phyloP scores from a whole-genome alignment of 2,329 filamentous ascomycete genomes.

The Exserohilum turcica region DNA sequence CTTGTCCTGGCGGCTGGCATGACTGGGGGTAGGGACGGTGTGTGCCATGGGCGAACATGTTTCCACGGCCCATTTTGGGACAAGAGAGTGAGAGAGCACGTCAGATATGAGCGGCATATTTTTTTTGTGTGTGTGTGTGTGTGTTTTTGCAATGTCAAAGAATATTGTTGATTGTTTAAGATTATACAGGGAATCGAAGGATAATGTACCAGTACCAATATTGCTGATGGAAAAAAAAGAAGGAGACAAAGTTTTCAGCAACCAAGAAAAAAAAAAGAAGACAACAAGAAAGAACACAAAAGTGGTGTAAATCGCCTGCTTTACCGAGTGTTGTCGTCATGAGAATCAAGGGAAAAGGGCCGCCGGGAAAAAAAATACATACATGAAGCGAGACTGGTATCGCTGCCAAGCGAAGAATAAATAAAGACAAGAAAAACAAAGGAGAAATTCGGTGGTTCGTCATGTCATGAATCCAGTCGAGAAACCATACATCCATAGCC shows the following conservation, averaged over 20 bases:
- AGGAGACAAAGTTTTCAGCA: too few relatives aligned
- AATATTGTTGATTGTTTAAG: background rate
- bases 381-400: constrained; percentile 18
- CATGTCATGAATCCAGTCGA: constrained; percentile 16
- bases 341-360: background rate
- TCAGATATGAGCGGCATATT: too few relatives aligned
- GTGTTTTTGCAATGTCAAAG: too few relatives aligned
- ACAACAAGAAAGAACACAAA: background rate
- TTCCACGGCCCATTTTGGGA: too few relatives aligned
- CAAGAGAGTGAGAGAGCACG: too few relatives aligned
- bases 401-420: background rate
- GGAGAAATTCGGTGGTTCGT: background rate
- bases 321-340: constrained; percentile 6
- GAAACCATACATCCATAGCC: constrained; percentile 11
- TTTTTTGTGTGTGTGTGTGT: too few relatives aligned
- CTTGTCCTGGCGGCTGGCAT: too few relatives aligned
- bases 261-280: too few relatives aligned
- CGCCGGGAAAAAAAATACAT: background rate
- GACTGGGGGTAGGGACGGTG: too few relatives aligned
- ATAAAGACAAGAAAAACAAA: constrained; percentile 1
- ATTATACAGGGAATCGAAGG: background rate
- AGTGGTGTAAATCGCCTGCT: constrained; percentile 5
- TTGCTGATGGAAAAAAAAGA: constrained; percentile 9
- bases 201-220: constrained; percentile 22
- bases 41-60: too few relatives aligned